Base-by-base conservation (phyloP, 805 yeast genomes). In the Ogataea paraovalis region DNA sequence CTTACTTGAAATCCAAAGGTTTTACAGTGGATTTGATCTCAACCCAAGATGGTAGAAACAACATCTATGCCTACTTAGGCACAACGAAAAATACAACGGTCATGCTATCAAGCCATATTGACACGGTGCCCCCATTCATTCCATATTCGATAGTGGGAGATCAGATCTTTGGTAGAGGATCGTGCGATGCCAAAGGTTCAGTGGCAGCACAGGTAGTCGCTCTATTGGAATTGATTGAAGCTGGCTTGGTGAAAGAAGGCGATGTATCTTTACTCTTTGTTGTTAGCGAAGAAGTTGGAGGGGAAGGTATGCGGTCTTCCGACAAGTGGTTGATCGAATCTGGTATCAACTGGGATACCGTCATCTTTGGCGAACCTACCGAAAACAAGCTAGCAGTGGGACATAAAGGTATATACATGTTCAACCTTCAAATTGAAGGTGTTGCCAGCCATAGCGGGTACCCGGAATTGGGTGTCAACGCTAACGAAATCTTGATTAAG, bases 291-390 rank as follows among this genome's bases (percentile, higher is more conserved):
- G 91, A 84, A 58, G 67, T 71, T n/a, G 75, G 75, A 36, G 90
- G 89, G 20, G 62, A 64, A 21, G 91, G 91, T 13, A 83, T 83
- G 87, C 55, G 43, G 25, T 47, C 58, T 14, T 83, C 78, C 3
- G 62, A 70, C 53, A 58, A 61, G 2, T 34, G 21, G 19, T 16
- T 34, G 12, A 34, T 34, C 16, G 49, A 62, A 3, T 60, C 78
- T 23, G 68, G 72, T 19, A 71, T 70, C 9, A 58, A 63, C 8
- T 83, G 87, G 87, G 77, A 78, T 10, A 55, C 77, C 9, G 89
- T 76, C 14, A 72, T 85, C 27, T 84, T 83, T 65, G 90, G 90
- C 12, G 91, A 84, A 61, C 91, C 91, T 10, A 84, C 91, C 0
- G 88, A 83, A 53, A 69, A 76, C 59, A 81, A 79, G 55, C 68